Evolutionary conservation across 164 flowering plant genomes (phyloP).

Genomic region (Sedum album): DNA sequence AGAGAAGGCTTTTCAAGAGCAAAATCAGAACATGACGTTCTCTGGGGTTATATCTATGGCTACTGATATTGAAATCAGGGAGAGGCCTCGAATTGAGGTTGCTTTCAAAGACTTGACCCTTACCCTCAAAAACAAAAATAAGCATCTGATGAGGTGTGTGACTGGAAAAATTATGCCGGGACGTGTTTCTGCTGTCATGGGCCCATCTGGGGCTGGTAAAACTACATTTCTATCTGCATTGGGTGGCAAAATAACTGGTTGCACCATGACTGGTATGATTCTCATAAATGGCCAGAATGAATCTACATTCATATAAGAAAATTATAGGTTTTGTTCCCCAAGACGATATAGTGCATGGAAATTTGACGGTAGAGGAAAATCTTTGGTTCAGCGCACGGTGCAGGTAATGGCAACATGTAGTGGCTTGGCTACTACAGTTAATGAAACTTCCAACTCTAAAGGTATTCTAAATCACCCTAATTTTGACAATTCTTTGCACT

Average conservation of each 20-base stretch:
- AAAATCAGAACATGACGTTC: slow-evolving; percentile 68
- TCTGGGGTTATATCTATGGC: slow-evolving; percentile 91
- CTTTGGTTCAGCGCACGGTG: slow-evolving; percentile 94
- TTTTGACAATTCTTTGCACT: background rate
- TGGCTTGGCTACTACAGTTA: background rate
- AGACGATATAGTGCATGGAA: slow-evolving; percentile 98
- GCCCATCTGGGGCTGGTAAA: slow-evolving; percentile 99
- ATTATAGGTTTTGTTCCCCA: slow-evolving; percentile 97
- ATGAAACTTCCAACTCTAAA: background rate
- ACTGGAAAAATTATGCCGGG: slow-evolving; percentile 90
- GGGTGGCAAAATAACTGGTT: slow-evolving; percentile 73
- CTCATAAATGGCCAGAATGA: slow-evolving; percentile 73
- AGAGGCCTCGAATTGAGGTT: slow-evolving; percentile 78
- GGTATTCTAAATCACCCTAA: background rate
- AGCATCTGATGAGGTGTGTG: slow-evolving; percentile 71
- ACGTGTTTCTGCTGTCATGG: slow-evolving; percentile 96
- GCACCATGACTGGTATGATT: slow-evolving; percentile 55
- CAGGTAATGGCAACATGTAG: slow-evolving; percentile 38
- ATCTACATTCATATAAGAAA: slow-evolving; percentile 78
- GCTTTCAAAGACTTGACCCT: slow-evolving; percentile 91
- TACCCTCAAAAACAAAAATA: slow-evolving; percentile 72
- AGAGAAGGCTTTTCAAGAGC: slow-evolving; percentile 82
- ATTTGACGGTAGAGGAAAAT: slow-evolving; percentile 95
- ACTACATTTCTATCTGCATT: slow-evolving; percentile 95
- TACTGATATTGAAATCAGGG: slow-evolving; percentile 51